Conservation (phyloP, 495 filamentous ascomycete species). For the Penicillium pulvis region DNA sequence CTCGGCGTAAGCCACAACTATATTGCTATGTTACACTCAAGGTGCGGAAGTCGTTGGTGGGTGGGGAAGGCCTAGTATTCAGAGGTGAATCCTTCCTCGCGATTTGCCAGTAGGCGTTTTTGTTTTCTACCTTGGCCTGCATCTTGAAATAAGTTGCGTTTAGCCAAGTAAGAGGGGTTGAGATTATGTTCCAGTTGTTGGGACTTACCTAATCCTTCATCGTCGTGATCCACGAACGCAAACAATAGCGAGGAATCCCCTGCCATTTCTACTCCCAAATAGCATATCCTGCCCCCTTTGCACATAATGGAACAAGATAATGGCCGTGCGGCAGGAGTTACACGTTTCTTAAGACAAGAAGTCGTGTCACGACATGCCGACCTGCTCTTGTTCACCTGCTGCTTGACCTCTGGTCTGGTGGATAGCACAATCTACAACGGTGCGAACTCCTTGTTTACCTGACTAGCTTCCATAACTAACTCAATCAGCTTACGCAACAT, state of each 20-base stretch:
- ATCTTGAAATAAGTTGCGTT: neutral
- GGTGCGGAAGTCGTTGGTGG: neutral
- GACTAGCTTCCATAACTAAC: neutral
- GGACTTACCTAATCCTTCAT: too few species aligned
- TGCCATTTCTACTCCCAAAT: neutral
- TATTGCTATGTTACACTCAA: neutral
- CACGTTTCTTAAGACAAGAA: conserved; percentile 31
- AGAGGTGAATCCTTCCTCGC: neutral
- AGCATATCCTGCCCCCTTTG: neutral
- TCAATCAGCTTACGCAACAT: conserved; percentile 51
- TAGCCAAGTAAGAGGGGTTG: neutral
- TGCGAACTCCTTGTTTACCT: neutral
- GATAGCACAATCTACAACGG: conserved; percentile 55
- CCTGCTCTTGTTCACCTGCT: conserved; percentile 49
- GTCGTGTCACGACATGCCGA: conserved; percentile 42
- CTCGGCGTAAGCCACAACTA: conserved; percentile 3
- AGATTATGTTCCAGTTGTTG: too few species aligned
- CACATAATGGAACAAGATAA: conserved; percentile 12
- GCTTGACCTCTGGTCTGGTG: conserved; percentile 50
- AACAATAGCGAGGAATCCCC: neutral
- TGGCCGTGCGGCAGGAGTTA: conserved; percentile 8
- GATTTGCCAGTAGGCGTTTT: neutral
- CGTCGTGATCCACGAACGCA: neutral
- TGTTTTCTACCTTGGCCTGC: neutral
- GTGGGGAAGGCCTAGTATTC: neutral